Evolutionary conservation across 208 protist genomes (phyloP).

Genomic region (Acanthamoeba pearcei): DNA sequence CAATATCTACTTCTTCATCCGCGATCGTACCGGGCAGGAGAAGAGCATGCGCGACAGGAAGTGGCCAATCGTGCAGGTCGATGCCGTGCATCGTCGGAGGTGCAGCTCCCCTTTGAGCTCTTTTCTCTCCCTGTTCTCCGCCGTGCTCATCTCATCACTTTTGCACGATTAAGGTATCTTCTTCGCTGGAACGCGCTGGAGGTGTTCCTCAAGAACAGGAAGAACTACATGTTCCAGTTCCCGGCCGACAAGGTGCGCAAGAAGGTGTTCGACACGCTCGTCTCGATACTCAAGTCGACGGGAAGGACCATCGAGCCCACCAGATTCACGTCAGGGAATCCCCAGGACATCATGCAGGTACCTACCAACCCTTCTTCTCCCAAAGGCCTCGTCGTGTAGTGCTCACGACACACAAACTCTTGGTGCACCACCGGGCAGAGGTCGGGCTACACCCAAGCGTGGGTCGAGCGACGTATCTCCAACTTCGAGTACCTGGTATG

Average conservation of each 20-base stretch:
- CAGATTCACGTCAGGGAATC: constrained; percentile 82
- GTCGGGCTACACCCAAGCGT: constrained; percentile 90
- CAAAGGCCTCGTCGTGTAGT: too few species aligned
- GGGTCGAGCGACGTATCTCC: constrained; percentile 93
- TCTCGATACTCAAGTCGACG: constrained; percentile 29
- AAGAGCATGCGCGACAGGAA: constrained; percentile 42
- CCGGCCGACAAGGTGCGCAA: constrained; percentile 29
- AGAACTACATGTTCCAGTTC: constrained; percentile 94
- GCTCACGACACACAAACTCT: background rate
- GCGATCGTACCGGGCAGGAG: background rate
- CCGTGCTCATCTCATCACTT: background rate
- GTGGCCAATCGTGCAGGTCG: constrained; percentile 34
- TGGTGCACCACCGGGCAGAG: constrained; percentile 85
- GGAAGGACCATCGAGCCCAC: constrained; percentile 88
- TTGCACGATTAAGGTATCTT: constrained; percentile 89
- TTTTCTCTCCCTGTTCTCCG: background rate
- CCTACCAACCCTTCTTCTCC: constrained; percentile 82
- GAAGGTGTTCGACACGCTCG: constrained; percentile 76
- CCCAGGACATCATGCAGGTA: constrained; percentile 94
- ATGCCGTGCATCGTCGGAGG: constrained; percentile 30
- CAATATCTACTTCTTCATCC: constrained; percentile 67
- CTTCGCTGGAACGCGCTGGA: constrained; percentile 94
- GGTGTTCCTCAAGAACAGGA: constrained; percentile 92
- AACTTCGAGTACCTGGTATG: constrained; percentile 98
- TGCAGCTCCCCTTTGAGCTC: background rate